Evolutionary conservation across 331 rosid genomes (phyloP), one percentile per base, ranked within the genome.

Genomic region (Phaseolus coccineus): DNA sequence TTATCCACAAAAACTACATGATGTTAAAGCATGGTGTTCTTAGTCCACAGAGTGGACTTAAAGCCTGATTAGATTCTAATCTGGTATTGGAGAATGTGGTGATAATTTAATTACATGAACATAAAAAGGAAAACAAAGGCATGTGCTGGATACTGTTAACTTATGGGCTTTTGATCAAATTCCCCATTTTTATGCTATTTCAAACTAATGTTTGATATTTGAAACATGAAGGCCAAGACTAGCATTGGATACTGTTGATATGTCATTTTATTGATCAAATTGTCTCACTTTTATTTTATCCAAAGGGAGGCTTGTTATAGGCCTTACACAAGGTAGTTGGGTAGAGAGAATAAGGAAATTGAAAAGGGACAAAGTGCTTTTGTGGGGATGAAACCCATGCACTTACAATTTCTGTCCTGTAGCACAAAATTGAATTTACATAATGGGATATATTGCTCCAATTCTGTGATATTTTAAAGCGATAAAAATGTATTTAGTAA

Each of bases 71-170:
- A 5, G 9, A 39, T 39, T 37, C 40, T 37, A 37, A 9, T 40
- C 47, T 24, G 61, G 62, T 58, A 61, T 25, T 1, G 22, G 9
- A 77, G 59, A 70, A 27, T 76, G 27, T 47, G 73, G 19, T 55
- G 61, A 14, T 52, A 67, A 53, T 53, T 13, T 44, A 39, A 5
- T 3, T 77, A 58, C 19, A 13, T 57, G 9, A 57, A 57, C 63
- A 57, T 25, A 9, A 2, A 56, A 35, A 24, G 63, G 16, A 25
- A 25, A 25, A 7, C 42, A 39, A 39, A 39, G 42, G 35, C 63
- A 57, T 57, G 33, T 57, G 63, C 25, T 25, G 15, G 63, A 57
- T 57, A 57, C 7, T 11, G 16, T 57, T 25, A 56, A 56, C 63
- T 10, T 25, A 31, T 57, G 16, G 16, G 63, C 22, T 56, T 24